A percentile compares a stretch with the other conserved stretches of the same genome.
Evolutionary conservation across 176 grass and related monocot genomes (phyloP).

Genomic region (Lolium perenne): DNA sequence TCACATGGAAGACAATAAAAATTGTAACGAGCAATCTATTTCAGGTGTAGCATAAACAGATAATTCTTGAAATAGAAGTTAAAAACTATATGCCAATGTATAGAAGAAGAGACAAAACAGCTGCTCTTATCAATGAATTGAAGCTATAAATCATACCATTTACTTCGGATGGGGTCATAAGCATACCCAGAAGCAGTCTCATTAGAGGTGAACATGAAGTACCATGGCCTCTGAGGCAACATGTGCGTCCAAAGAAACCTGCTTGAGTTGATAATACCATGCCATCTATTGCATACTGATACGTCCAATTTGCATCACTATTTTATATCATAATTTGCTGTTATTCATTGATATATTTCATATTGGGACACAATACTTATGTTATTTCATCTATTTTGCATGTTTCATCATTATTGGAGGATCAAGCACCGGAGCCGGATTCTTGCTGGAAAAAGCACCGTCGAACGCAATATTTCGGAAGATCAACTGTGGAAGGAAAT

Average conservation of each 20-base stretch:
- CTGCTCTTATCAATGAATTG: slow-evolving; percentile 73
- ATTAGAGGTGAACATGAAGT: slow-evolving; percentile 90
- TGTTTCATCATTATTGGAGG: too few species aligned
- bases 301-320: too few species aligned
- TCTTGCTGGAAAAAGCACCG: too few species aligned
- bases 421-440: too few species aligned
- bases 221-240: slow-evolving; percentile 85
- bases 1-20: slow-evolving; percentile 59
- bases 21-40: slow-evolving; percentile 78
- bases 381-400: too few species aligned
- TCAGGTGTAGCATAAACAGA: slow-evolving; percentile 53
- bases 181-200: slow-evolving; percentile 70
- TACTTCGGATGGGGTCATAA: slow-evolving; percentile 76
- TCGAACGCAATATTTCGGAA: too few species aligned
- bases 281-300: slow-evolving; percentile 88
- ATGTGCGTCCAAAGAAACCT: slow-evolving; percentile 69
- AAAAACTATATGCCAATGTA: too few species aligned
- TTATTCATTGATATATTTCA: too few species aligned
- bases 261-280: slow-evolving; percentile 60
- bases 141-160: slow-evolving; percentile 85
- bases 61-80: too few species aligned
- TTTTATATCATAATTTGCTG: too few species aligned
- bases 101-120: slow-evolving; percentile 74
- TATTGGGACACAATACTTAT: too few species aligned
- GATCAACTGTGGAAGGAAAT: too few species aligned